Conservation (phyloP, 2,329 filamentous ascomycete species). For the Diaporthe citri region DNA sequence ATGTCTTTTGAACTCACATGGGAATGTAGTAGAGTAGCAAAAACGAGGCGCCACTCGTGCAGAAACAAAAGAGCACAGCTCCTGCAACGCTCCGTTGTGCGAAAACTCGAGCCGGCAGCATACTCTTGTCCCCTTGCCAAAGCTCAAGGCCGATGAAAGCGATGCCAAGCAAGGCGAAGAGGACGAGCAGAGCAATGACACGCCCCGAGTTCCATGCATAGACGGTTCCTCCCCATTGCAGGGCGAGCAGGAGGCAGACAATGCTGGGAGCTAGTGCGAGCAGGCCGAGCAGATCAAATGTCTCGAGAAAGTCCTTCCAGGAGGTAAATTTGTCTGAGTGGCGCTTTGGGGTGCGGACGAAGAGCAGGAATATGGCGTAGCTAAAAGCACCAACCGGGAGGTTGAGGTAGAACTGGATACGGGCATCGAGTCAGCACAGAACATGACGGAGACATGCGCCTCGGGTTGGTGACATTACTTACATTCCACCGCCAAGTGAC, state of each 20-base stretch:
- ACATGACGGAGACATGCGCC: no score
- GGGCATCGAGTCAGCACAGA: no score
- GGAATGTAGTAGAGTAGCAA: constrained; percentile 41
- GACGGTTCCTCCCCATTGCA: constrained; percentile 50
- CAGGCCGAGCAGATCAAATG: not conserved
- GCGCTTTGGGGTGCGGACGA: constrained; percentile 39
- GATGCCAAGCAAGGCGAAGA: constrained; percentile 54
- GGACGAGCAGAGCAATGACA: constrained; percentile 57
- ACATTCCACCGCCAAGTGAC: constrained; percentile 53
- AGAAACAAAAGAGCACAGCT: constrained; percentile 48
- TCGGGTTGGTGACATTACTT: no score
- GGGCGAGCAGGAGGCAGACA: constrained; percentile 48
- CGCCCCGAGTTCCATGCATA: constrained; percentile 52
- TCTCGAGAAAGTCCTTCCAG: not conserved
- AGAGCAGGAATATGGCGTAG: constrained; percentile 44
- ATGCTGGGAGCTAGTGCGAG: constrained; percentile 42
- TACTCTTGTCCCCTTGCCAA: constrained; percentile 52
- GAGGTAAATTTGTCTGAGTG: not conserved
- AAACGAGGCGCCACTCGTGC: constrained; percentile 46
- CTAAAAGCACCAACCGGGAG: constrained; percentile 49
- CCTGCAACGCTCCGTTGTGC: constrained; percentile 54
- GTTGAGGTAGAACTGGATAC: constrained; percentile 51
- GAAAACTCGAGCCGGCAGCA: constrained; percentile 55
- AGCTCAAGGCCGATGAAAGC: constrained; percentile 55
- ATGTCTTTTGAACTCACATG: constrained; percentile 14